phyloP scores from a whole-genome alignment of 2,329 filamentous ascomycete genomes.

The Aspergillus fumigatiaffinis region DNA sequence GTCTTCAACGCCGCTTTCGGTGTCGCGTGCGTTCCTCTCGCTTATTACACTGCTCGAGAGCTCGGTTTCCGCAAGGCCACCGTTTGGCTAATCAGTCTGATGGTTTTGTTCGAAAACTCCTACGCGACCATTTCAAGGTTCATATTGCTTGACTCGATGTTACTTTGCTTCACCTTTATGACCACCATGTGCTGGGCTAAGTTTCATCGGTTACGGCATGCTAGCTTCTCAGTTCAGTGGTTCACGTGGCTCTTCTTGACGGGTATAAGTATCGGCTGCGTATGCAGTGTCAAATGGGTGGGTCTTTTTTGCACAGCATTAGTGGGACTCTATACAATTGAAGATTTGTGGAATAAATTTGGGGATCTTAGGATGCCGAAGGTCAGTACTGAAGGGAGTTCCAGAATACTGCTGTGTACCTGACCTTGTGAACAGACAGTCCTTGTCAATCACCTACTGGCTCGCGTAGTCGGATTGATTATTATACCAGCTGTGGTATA shows the following conservation, averaged over 20 bases:
- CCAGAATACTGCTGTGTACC: conserved; percentile 10
- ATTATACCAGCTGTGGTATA: conserved; percentile 86
- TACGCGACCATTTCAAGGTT: conserved; percentile 99
- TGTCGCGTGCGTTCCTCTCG: conserved; percentile 84
- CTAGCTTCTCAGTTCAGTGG: conserved; percentile 89
- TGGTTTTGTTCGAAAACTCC: conserved; percentile 98
- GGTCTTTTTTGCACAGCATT: conserved; percentile 93
- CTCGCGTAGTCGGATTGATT: conserved; percentile 82
- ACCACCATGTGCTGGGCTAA: conserved; percentile 96
- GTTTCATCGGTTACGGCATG: conserved; percentile 82
- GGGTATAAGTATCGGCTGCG: conserved; percentile 92
- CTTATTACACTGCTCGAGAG: conserved; percentile 92
- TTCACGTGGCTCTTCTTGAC: conserved; percentile 92
- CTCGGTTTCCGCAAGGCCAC: conserved; percentile 80
- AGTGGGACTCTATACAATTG: conserved; percentile 90
- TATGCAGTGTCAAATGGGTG: conserved; percentile 98
- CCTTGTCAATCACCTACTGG: conserved; percentile 72
- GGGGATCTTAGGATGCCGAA: conserved; percentile 88
- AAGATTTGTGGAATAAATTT: conserved; percentile 98
- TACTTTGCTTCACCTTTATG: conserved; percentile 96
- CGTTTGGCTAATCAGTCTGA: conserved; percentile 91
- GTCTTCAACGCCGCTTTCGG: conserved; percentile 96
- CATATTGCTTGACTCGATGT: conserved; percentile 97
- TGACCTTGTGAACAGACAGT: conserved; percentile 47
- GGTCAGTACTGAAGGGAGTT: conserved; percentile 44